Evolutionary conservation across 352 stramenopile species (phyloP), one percentile per base, ranked within the genome.

Genomic region (Phytophthora sojae): DNA sequence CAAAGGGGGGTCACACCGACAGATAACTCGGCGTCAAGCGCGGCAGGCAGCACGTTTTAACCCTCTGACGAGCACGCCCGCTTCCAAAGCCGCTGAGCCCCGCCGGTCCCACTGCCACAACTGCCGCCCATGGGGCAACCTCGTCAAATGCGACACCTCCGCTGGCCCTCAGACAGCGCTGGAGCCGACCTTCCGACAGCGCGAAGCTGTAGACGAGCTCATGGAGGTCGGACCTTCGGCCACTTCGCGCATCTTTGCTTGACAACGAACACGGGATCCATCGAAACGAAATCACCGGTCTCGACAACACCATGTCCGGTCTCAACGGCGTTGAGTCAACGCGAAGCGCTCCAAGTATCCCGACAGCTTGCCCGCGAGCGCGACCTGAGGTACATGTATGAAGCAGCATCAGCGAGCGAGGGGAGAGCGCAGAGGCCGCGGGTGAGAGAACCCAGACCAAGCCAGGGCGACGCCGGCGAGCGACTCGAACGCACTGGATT

Each of bases 221-320:
- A 15, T 15, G 17, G 8, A 58, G 17, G 53, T 58, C 53, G 53
- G 53, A 59, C 51, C 51, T 23, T 21, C 53, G 12, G 37, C 6
- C 37, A 44, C 37, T 44, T 14, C 35, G 30, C 53, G 26, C 11
- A 30, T 53, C 21, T 53, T 53, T 29, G 47, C 47, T 29, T 25
- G 47, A 53, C 30, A 53, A 29, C 47, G 47, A 53, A 17, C 19
- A 6, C 29, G 7, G 39, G 53, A 45, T 30, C 17, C 53, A 59
- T 30, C 53, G 53, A 59, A 59, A 59, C 30, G 42, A 50, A 59
- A 59, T 30, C 8, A 59, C 17, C 53, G 17, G 47, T 53, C 19
- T 53, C 47, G 47, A 30, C 47, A 29, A 53, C 19, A 21, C 47
- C 15, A 19, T 53, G 15, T n/a, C 47, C 11, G 19, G n/a, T 29